phyloP scores from a whole-genome alignment of 441 rosid species.

The Populus trichocarpa region DNA sequence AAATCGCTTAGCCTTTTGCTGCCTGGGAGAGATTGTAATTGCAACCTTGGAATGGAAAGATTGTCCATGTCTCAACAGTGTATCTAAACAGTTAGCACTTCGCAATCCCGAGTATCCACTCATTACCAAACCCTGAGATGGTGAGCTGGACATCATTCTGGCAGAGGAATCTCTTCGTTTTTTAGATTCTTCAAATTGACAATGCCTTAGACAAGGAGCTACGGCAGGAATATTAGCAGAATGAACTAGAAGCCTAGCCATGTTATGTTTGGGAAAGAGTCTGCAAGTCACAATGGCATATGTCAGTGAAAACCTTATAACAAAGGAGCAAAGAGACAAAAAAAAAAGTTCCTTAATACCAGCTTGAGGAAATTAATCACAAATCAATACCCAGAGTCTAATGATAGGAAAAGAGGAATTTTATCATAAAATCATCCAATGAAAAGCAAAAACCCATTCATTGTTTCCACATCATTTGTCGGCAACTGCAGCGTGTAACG shows the following conservation, averaged over 20 bases:
- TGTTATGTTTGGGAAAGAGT: constrained; percentile 23
- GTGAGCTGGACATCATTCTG: constrained; percentile 50
- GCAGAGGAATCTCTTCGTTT: constrained; percentile 36
- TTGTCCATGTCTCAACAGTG: constrained; percentile 29
- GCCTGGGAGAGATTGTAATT: constrained; percentile 31
- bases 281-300: constrained; percentile 38
- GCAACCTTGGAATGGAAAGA: constrained; percentile 52
- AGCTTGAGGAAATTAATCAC: background rate
- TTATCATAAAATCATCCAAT: background rate
- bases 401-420: background rate
- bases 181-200: constrained; percentile 39
- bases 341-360: background rate
- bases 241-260: constrained; percentile 70
- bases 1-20: constrained; percentile 45
- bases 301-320: constrained; percentile 8
- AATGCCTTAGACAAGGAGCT: constrained; percentile 37
- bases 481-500: background rate
- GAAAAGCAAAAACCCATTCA: background rate
- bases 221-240: constrained; percentile 43
- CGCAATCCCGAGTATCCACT: constrained; percentile 61
- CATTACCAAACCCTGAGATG: constrained; percentile 40
- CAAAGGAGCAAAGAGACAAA: background rate
- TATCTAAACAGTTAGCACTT: constrained; percentile 52
- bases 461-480: background rate
- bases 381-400: background rate